Base-by-base conservation (phyloP, 1,284 basidiomycete genomes). In the Puccinia hordei region DNA sequence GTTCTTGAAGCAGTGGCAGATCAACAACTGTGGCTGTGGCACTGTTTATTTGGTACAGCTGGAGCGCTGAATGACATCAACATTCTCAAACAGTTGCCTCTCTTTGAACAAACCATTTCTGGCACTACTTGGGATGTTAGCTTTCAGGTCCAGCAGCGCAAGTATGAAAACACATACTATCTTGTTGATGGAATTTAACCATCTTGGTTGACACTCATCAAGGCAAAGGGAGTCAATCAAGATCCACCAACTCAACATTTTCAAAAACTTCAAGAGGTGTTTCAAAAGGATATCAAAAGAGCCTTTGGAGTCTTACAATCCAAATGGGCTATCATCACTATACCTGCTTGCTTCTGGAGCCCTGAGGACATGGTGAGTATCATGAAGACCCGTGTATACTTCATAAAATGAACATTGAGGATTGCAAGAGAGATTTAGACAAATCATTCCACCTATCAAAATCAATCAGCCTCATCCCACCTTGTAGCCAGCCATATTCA, bases 251-350 rank as follows among this genome's bases (percentile, higher is more conserved):
- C 27, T 1, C 4, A 74, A 46, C 17, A 12, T 38, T 74, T 59
- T 27, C 27, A 33, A 3, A 24, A 22, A 41, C 1, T 4, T 1
- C 55, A 59, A 74, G 73, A 74, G 27, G 22, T 19, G 1, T n/a
- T 55, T 35, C 38, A 44, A 27, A 57, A 74, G n/a, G 73, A 74
- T n/a, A 61, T 74, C 13, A 55, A 74, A 49, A 9, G 73, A 1
- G 38, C 73, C 35, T 74, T 74, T 74, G 73, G 55, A 19, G n/a
- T 74, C 1, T 17, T 74, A 38, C 73, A 74, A 74, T 13, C n/a
- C 2, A 2, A 57, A 27, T 57, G n/a, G 5, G n/a, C n/a, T 1
- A 57, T 57, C 13, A 9, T 57, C 8, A 27, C 53, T 8, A 51
- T 12, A 22, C 49, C 49, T 9, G n/a, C 53, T 1, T 8, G 2